A percentile compares a stretch with the other conserved stretches of the same genome.
These are phyloP conservation scores for Fusarium sp. DNA, from an alignment of 2,329 filamentous ascomycete species.

Conservation along the genomic window DNA sequence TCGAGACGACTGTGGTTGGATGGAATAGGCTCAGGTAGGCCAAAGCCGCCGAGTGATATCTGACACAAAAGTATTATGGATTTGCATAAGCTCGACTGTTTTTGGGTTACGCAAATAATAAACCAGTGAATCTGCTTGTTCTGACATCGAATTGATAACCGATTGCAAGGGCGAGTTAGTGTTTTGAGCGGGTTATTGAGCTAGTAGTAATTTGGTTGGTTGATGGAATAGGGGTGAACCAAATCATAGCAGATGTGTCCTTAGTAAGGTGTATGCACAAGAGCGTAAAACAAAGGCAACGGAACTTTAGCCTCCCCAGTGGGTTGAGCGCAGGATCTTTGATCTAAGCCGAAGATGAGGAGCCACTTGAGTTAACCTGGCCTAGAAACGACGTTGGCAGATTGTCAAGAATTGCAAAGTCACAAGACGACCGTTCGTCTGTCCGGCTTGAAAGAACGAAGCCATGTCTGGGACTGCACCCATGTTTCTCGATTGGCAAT, in stretches of 20 bases:
- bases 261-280: background rate
- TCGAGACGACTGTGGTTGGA: background rate
- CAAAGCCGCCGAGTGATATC: background rate
- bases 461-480: background rate
- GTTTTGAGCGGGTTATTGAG: constrained; percentile 2
- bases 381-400: constrained; percentile 9
- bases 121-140: constrained; percentile 29
- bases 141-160: constrained; percentile 27
- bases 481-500: background rate
- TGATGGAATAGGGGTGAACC: background rate
- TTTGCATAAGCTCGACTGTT: constrained; percentile 7
- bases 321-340: constrained; percentile 26
- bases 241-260: constrained; percentile 2
- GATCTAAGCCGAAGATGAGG: constrained; percentile 10
- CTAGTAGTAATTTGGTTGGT: constrained; percentile 15
- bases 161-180: constrained; percentile 25
- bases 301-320: constrained; percentile 34
- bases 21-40: background rate
- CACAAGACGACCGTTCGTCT: background rate
- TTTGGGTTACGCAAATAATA: constrained; percentile 10
- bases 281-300: constrained; percentile 13
- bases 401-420: background rate
- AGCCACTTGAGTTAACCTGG: constrained; percentile 1
- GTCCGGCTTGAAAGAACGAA: constrained; percentile 11
- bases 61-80: constrained; percentile 5